Evolutionary conservation across 352 stramenopile species (phyloP).

Genomic region (Phytophthora citrophthora): DNA sequence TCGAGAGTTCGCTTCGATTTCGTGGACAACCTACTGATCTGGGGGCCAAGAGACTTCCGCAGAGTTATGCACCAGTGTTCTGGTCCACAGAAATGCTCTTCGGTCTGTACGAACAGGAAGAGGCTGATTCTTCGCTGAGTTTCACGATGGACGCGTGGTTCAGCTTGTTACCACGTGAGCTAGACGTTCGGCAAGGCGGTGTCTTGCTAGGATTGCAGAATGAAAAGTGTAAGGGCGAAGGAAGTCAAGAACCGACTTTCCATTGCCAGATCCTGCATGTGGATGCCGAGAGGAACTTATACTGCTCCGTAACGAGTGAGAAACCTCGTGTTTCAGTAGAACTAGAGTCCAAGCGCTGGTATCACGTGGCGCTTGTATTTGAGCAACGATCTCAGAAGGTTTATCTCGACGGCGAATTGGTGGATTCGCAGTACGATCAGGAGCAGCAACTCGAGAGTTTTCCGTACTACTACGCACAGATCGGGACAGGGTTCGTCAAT

Average conservation of each 20-base stretch:
- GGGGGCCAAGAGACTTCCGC: neutral
- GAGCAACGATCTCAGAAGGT: constrained; percentile 5
- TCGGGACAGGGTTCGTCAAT: constrained; percentile 12
- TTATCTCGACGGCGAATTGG: constrained; percentile 21
- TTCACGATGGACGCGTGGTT: constrained; percentile 67
- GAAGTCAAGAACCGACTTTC: constrained; percentile 12
- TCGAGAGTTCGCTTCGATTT: constrained; percentile 21
- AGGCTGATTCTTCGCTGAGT: constrained; percentile 8
- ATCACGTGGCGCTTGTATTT: constrained; percentile 29
- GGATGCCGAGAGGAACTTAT: constrained; percentile 16
- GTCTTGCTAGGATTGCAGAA: constrained; percentile 57
- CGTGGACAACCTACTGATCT: constrained; percentile 9
- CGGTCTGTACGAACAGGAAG: constrained; percentile 34
- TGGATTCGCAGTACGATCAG: constrained; percentile 4
- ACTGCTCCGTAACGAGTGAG: constrained; percentile 13
- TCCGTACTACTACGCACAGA: constrained; percentile 12
- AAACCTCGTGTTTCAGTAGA: constrained; percentile 5
- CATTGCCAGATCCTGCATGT: constrained; percentile 19
- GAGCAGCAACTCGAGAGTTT: constrained; percentile 24
- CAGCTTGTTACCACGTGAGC: constrained; percentile 39
- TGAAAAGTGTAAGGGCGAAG: constrained; percentile 12
- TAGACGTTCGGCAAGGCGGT: constrained; percentile 41
- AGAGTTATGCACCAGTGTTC: constrained; percentile 12
- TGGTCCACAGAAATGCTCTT: constrained; percentile 32
- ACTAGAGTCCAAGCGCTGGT: constrained; percentile 20